These are phyloP conservation scores for Hypoxylon intermedium DNA, from an alignment of 495 filamentous ascomycete species.

Conservation along the genomic window DNA sequence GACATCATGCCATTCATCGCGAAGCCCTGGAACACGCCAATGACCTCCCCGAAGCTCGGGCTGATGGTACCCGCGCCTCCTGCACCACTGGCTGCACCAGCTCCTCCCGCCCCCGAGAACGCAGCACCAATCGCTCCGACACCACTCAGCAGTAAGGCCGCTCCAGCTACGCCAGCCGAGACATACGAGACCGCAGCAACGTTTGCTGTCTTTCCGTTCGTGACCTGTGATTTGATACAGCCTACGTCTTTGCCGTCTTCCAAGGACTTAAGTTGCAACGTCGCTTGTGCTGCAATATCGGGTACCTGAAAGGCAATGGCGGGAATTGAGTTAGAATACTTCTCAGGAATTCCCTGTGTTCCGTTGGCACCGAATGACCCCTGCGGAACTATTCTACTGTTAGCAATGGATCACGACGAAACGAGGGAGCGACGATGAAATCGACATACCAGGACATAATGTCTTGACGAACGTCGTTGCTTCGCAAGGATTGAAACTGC, in stretches of 20 bases:
- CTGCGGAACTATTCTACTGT: conserved; percentile 66
- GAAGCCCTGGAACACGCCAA: conserved; percentile 91
- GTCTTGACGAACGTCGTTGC: conserved; percentile 66
- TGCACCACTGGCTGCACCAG: conserved; percentile 46
- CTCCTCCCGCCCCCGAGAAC: conserved; percentile 56
- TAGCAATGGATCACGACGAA: conserved; percentile 32
- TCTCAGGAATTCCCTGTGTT: conserved; percentile 68
- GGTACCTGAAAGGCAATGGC: conserved; percentile 90
- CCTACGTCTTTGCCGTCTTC: conserved; percentile 70
- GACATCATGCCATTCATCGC: conserved; percentile 96
- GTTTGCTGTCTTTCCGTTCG: conserved; percentile 82
- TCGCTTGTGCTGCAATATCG: conserved; percentile 87
- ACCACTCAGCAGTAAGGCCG: conserved; percentile 76
- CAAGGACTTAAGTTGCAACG: conserved; percentile 71
- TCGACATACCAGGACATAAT: conserved; percentile 80
- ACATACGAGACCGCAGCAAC: conserved; percentile 82
- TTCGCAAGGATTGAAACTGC: conserved; percentile 83
- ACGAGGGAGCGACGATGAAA: not conserved
- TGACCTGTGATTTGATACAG: conserved; percentile 81
- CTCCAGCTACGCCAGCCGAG: conserved; percentile 86
- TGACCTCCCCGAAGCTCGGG: conserved; percentile 84
- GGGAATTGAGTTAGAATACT: conserved; percentile 78
- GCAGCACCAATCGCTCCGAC: conserved; percentile 72
- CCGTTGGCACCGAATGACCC: conserved; percentile 78
- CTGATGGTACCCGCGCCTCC: conserved; percentile 71